Percentiles rank a stretch among this genome's conserved stretches.
Evolutionary conservation across 2,329 filamentous ascomycete species (phyloP).

Genomic region (Xylaria sp.): DNA sequence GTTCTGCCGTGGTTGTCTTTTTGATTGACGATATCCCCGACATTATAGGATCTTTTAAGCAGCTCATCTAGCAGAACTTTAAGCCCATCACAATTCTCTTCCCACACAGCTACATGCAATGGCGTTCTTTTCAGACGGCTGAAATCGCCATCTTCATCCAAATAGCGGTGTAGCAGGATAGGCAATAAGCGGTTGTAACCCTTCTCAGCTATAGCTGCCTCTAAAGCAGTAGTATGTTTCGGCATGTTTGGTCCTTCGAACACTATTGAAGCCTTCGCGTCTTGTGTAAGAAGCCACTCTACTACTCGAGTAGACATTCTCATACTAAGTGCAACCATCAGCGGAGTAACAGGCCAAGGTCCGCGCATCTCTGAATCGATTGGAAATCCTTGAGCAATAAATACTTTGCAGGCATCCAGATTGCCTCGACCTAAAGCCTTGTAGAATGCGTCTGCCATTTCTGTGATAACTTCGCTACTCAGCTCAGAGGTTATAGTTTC

Average conservation of each 20-base stretch:
- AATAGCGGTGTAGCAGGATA: neutral
- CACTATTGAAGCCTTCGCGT: neutral
- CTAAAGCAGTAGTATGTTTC: neutral
- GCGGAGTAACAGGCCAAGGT: slow-evolving; percentile 5
- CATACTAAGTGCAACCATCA: neutral
- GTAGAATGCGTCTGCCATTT: neutral
- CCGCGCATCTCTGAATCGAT: neutral
- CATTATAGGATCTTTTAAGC: neutral
- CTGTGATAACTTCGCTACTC: neutral
- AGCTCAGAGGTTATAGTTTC: too few species aligned
- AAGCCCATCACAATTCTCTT: neutral
- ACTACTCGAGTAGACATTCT: neutral
- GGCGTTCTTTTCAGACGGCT: neutral
- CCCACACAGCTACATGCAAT: neutral
- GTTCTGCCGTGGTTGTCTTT: neutral
- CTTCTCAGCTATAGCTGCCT: neutral
- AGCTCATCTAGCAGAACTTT: neutral
- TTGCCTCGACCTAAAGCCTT: neutral
- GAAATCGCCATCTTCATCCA: neutral
- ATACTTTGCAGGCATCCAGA: neutral
- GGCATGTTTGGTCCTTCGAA: neutral
- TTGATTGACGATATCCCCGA: neutral
- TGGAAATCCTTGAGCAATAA: neutral
- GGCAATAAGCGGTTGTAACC: neutral
- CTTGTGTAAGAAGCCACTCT: neutral